These are phyloP conservation scores for Yarrowia osloensis DNA, from an alignment of 805 yeast genomes.

Conservation along the genomic window DNA sequence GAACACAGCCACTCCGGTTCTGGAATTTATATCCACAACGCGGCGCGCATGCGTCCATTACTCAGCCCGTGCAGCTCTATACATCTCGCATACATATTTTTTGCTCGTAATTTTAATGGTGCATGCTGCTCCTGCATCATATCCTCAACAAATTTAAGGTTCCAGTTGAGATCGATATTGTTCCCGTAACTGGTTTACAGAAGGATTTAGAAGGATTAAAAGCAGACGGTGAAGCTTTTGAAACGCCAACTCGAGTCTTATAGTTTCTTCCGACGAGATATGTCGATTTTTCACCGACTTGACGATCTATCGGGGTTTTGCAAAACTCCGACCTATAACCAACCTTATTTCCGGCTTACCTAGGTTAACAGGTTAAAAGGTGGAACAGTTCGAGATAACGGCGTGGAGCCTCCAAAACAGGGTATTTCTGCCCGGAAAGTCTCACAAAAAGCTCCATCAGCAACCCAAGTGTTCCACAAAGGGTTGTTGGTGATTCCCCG, in stretches of 20 bases:
- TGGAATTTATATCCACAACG: too few relatives aligned
- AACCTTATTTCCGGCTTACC: background rate
- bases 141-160: background rate
- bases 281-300: background rate
- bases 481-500: too few relatives aligned
- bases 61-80: background rate
- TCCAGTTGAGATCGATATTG: background rate
- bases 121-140: background rate
- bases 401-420: background rate
- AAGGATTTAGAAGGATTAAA: too few relatives aligned
- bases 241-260: too few relatives aligned
- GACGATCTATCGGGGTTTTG: too few relatives aligned
- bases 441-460: too few relatives aligned
- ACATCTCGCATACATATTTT: background rate
- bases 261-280: too few relatives aligned
- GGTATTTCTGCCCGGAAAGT: background rate
- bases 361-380: background rate
- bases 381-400: background rate
- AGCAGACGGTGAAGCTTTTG: too few relatives aligned
- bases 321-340: background rate
- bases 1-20: too few relatives aligned
- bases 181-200: too few relatives aligned
- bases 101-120: constrained; percentile 3
- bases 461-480: too few relatives aligned
- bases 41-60: too few relatives aligned